A percentile compares a stretch with the other conserved stretches of the same genome.
phyloP scores from a whole-genome alignment of 106 monocot genomes.

The Phalaenopsis aphrodite region DNA sequence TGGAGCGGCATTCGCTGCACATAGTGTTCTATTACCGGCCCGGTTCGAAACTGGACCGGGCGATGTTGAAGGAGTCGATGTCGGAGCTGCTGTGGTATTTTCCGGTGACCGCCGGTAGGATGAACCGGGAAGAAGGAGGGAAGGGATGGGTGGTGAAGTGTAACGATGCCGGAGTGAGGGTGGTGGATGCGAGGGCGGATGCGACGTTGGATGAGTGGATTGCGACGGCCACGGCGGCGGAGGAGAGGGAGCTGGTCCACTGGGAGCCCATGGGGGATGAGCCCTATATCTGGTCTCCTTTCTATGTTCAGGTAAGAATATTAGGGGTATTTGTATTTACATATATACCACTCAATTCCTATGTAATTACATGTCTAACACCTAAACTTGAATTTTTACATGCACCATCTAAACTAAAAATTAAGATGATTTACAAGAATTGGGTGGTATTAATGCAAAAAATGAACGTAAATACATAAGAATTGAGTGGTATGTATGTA shows the following conservation, averaged over 20 bases:
- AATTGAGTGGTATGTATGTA: no score
- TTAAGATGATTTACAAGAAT: no score
- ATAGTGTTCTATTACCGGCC: slow-evolving; percentile 64
- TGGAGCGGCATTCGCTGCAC: slow-evolving; percentile 53
- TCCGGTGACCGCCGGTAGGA: slow-evolving; percentile 64
- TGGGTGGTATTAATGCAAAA: no score
- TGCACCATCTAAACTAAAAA: no score
- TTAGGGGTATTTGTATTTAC: no score
- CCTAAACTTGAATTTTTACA: no score
- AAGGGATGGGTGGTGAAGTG: slow-evolving; percentile 61
- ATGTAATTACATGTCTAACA: no score
- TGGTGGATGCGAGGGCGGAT: slow-evolving; percentile 42
- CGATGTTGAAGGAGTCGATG: slow-evolving; percentile 58
- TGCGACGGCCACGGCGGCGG: slow-evolving; percentile 29
- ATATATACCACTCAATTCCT: no score
- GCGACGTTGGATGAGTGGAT: slow-evolving; percentile 58
- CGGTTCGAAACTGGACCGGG: slow-evolving; percentile 15
- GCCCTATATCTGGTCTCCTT: slow-evolving; percentile 69
- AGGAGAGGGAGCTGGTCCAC: slow-evolving; percentile 54
- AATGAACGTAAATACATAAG: no score
- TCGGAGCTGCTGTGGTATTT: slow-evolving; percentile 66
- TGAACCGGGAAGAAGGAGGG: slow-evolving; percentile 19
- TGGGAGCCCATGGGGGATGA: slow-evolving; percentile 56
- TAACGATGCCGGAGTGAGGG: slow-evolving; percentile 78
- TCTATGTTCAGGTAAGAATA: slow-evolving; percentile 50